Conservation (phyloP, 1,284 basidiomycete species). For the Farysia itapuensis region DNA sequence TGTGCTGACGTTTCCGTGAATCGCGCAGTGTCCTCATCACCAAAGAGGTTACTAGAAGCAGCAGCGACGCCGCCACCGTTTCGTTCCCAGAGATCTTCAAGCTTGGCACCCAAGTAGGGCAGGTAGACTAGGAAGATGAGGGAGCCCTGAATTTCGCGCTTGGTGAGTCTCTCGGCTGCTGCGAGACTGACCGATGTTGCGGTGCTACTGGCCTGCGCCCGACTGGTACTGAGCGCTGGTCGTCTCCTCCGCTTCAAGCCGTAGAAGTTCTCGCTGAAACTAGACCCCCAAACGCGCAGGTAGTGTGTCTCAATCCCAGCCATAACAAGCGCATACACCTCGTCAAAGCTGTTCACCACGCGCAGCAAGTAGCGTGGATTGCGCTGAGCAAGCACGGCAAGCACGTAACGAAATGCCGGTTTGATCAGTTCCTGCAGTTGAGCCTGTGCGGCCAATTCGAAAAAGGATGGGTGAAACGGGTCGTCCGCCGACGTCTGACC, state of each 20-base stretch:
- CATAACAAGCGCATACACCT: slow-evolving; percentile 88
- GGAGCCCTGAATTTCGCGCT: slow-evolving; percentile 22
- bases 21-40: slow-evolving; percentile 18
- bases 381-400: slow-evolving; percentile 87
- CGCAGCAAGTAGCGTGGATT: slow-evolving; percentile 90
- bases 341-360: slow-evolving; percentile 91
- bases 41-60: slow-evolving; percentile 64
- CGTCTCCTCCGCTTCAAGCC: slow-evolving; percentile 76
- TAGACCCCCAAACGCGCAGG: slow-evolving; percentile 75
- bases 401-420: slow-evolving; percentile 90
- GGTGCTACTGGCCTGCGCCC: slow-evolving; percentile 5
- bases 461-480: slow-evolving; percentile 78
- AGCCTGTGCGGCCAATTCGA: slow-evolving; percentile 93
- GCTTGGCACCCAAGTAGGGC: slow-evolving; percentile 85
- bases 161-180: slow-evolving; percentile 26
- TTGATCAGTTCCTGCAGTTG: slow-evolving; percentile 89
- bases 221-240: slow-evolving; percentile 62
- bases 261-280: slow-evolving; percentile 91
- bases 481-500: slow-evolving; percentile 38
- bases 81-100: slow-evolving; percentile 85
- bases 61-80: slow-evolving; percentile 75
- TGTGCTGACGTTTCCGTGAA: background rate
- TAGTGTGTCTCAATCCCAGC: slow-evolving; percentile 87
- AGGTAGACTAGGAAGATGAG: slow-evolving; percentile 70
- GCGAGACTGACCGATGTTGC: slow-evolving; percentile 8